phyloP scores from a whole-genome alignment of 768 basidiomycete species.

The Boletus reticuloceps region DNA sequence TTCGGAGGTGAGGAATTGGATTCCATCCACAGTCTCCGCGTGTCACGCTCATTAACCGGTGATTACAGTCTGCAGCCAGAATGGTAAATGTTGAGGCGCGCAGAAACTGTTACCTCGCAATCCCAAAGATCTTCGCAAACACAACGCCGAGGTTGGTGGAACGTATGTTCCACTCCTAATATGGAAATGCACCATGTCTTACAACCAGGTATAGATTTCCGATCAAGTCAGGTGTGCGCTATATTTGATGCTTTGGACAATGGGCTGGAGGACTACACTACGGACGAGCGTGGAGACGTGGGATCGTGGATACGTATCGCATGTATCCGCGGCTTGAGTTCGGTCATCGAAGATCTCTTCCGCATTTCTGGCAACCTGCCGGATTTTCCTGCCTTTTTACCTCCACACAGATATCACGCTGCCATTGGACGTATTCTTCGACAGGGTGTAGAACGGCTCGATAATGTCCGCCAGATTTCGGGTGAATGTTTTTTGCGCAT shows the following conservation, averaged over 20 bases:
- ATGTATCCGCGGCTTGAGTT: constrained; percentile 64
- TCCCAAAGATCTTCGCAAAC: constrained; percentile 46
- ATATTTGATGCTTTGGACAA: constrained; percentile 56
- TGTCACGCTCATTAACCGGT: constrained; percentile 19
- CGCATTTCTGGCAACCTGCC: constrained; percentile 38
- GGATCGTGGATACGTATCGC: constrained; percentile 93
- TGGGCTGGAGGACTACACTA: constrained; percentile 89
- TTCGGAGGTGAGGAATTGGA: constrained; percentile 42
- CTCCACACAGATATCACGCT: constrained; percentile 52
- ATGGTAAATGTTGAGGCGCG: constrained; percentile 56
- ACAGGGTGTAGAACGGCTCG: constrained; percentile 87
- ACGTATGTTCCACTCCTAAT: constrained; percentile 39
- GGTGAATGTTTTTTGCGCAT: constrained; percentile 59
- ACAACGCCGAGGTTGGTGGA: constrained; percentile 41
- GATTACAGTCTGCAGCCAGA: constrained; percentile 32
- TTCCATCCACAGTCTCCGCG: constrained; percentile 19
- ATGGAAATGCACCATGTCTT: constrained; percentile 7
- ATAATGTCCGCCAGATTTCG: constrained; percentile 83
- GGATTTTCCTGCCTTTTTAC: constrained; percentile 57
- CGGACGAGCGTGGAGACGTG: constrained; percentile 93
- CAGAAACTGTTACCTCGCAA: constrained; percentile 48
- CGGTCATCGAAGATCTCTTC: constrained; percentile 52
- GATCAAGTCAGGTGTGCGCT: constrained; percentile 41
- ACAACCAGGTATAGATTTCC: constrained; percentile 41
- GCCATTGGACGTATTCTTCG: constrained; percentile 72